phyloP scores from a whole-genome alignment of 1,284 basidiomycete genomes.

The Cutaneotrichosporon sp. region DNA sequence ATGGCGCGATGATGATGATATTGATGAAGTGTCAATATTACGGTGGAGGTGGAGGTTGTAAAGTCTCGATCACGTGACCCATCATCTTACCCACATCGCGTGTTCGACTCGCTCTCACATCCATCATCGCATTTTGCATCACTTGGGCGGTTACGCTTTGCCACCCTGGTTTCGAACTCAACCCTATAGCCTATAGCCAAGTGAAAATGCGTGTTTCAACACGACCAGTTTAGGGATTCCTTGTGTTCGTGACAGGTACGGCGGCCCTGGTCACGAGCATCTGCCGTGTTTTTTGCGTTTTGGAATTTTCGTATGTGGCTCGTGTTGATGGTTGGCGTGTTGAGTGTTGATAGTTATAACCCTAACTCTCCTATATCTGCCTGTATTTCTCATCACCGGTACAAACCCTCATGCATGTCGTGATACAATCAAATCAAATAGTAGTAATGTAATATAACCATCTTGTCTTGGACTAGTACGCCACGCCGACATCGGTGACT shows the following conservation, averaged over 20 bases:
- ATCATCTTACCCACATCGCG: too few species aligned
- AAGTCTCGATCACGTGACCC: too few species aligned
- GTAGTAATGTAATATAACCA: neutral
- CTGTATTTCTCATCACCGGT: too few species aligned
- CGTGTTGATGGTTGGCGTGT: too few species aligned
- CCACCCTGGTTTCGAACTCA: neutral
- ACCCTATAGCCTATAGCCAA: neutral
- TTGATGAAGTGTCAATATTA: neutral
- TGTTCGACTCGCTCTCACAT: neutral
- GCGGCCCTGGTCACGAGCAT: neutral
- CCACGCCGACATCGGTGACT: conserved; percentile 6
- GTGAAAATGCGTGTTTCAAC: neutral
- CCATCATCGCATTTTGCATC: too few species aligned
- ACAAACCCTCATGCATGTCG: neutral
- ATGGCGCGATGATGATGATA: neutral
- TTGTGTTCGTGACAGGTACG: neutral
- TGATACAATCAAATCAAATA: neutral
- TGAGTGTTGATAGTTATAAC: too few species aligned
- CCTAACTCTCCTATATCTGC: too few species aligned
- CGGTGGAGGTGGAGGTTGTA: too few species aligned
- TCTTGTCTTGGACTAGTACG: neutral
- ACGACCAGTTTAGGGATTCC: neutral
- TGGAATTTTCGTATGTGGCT: too few species aligned
- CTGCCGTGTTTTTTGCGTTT: too few species aligned
- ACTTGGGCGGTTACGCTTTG: too few species aligned